phyloP scores from a whole-genome alignment of 257 asterid genomes.

The Fraxinus anomala region DNA sequence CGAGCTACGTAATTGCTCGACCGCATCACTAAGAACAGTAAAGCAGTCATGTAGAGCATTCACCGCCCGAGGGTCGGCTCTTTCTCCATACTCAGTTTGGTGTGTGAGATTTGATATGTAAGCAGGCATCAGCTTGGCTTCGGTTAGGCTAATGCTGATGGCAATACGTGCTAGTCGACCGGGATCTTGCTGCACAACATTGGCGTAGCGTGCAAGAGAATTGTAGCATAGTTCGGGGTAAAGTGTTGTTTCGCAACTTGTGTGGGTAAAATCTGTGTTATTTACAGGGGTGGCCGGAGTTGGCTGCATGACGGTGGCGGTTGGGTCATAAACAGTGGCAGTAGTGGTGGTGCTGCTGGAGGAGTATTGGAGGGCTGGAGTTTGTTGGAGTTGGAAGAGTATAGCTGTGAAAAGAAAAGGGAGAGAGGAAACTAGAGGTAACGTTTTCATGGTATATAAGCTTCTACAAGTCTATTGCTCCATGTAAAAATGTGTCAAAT shows the following conservation, averaged over 20 bases:
- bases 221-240: constrained; percentile 28
- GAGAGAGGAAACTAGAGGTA: constrained; percentile 2
- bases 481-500: no score
- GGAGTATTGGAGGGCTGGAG: neutral
- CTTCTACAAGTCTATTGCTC: neutral
- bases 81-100: constrained; percentile 39
- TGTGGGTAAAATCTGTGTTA: constrained; percentile 13
- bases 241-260: constrained; percentile 15
- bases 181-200: constrained; percentile 22
- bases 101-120: constrained; percentile 28
- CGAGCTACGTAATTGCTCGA: constrained; percentile 36
- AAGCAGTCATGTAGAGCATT: constrained; percentile 44
- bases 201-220: constrained; percentile 26
- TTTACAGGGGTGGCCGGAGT: neutral
- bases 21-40: constrained; percentile 37
- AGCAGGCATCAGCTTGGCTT: constrained; percentile 26
- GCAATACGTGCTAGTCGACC: constrained; percentile 24
- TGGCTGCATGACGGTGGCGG: constrained; percentile 4
- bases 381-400: constrained; percentile 13
- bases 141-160: constrained; percentile 21
- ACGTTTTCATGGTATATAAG: constrained; percentile 12
- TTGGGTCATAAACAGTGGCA: no score
- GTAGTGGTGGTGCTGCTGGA: no score
- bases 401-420: constrained; percentile 12
- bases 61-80: constrained; percentile 21